phyloP scores from a whole-genome alignment of 805 yeast species.

The Saccharomycopsis synnaedendra region DNA sequence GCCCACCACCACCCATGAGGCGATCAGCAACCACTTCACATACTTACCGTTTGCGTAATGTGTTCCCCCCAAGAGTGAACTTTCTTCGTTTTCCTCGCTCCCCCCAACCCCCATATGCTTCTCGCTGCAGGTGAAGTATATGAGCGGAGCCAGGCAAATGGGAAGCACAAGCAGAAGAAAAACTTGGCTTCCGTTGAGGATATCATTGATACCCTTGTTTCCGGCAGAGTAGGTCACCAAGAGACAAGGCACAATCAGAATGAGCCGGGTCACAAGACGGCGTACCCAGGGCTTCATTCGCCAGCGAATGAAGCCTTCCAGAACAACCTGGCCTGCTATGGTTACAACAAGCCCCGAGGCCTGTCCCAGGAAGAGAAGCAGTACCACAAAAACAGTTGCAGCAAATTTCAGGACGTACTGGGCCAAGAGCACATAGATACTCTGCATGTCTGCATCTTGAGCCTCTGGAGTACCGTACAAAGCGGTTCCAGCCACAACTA shows the following conservation, averaged over 20 bases:
- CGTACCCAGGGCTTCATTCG: conserved; percentile 69
- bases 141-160: conserved; percentile 72
- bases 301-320: conserved; percentile 88
- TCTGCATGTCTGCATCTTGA: conserved; percentile 66
- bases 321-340: conserved; percentile 84
- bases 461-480: conserved; percentile 62
- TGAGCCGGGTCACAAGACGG: conserved; percentile 62
- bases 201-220: conserved; percentile 53
- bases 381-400: conserved; percentile 76
- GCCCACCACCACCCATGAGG: conserved; percentile 60
- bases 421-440: conserved; percentile 58
- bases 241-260: conserved; percentile 76
- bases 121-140: conserved; percentile 67
- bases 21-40: conserved; percentile 36
- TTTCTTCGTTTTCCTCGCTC: background rate
- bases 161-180: conserved; percentile 74
- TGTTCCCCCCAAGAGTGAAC: background rate
- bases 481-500: conserved; percentile 75
- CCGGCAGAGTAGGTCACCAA: conserved; percentile 65
- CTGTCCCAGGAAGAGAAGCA: conserved; percentile 76
- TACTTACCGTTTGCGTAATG: conserved; percentile 20
- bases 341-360: conserved; percentile 91
- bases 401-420: conserved; percentile 58
- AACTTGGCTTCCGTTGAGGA: conserved; percentile 77
- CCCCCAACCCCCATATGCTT: conserved; percentile 47